Conservation (phyloP, 441 rosid species). For the Euphorbia schlechtendalii region DNA sequence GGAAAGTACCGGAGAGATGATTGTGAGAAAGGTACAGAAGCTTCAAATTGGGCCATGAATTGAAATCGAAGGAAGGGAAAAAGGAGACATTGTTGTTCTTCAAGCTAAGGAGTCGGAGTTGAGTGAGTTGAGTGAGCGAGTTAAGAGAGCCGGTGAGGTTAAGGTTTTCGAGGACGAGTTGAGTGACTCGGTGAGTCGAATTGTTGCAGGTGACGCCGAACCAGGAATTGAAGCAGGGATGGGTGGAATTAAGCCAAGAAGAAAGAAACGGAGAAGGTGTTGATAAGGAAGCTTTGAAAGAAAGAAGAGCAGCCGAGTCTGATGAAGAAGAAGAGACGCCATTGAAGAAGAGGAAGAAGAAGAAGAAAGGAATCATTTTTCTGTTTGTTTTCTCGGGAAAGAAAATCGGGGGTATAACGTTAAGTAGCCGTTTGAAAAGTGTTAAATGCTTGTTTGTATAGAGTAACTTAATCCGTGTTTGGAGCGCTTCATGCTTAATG, state of each 20-base stretch:
- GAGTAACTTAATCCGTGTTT: conserved; percentile 5
- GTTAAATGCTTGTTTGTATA: background rate
- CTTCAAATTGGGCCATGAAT: conserved; percentile 31
- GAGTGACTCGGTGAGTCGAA: conserved; percentile 29
- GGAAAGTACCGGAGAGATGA: conserved; percentile 26
- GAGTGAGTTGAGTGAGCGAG: conserved; percentile 23
- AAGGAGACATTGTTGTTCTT: conserved; percentile 29
- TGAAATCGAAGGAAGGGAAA: conserved; percentile 16
- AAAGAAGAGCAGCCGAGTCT: conserved; percentile 23
- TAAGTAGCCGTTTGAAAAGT: conserved; percentile 18
- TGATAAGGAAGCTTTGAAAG: conserved; percentile 26
- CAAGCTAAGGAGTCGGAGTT: conserved; percentile 40
- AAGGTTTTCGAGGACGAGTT: conserved; percentile 34
- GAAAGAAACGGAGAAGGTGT: conserved; percentile 18
- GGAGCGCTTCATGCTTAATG: conserved; percentile 13
- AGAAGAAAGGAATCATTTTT: conserved; percentile 9
- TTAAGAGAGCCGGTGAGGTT: conserved; percentile 25
- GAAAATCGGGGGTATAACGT: no score
- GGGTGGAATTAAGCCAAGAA: conserved; percentile 26
- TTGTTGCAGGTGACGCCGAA: conserved; percentile 36
- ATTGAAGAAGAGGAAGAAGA: background rate
- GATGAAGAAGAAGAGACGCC: conserved; percentile 6
- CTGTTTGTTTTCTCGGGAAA: conserved; percentile 9
- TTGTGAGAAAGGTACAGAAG: conserved; percentile 41
- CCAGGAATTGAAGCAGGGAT: conserved; percentile 33